Conservation (phyloP, 208 protist genomes). For the Wallacemonas sp. region DNA sequence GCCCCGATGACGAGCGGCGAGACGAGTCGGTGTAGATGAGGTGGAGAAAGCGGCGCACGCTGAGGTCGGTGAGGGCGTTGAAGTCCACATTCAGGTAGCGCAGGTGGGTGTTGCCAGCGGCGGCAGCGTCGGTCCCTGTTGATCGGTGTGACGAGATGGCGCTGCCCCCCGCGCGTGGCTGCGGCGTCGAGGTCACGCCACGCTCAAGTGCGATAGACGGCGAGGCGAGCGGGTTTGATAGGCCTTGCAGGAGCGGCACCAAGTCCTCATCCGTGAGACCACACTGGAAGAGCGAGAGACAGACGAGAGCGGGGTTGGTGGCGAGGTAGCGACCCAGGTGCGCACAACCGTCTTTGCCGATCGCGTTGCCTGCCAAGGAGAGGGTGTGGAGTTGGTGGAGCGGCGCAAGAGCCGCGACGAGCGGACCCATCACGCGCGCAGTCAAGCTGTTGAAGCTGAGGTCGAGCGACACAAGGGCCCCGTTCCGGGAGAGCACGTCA, state of each 20-base stretch:
- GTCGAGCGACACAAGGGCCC: conserved; percentile 38
- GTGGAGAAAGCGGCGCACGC: conserved; percentile 30
- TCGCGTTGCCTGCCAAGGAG: conserved; percentile 56
- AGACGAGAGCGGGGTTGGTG: conserved; percentile 37
- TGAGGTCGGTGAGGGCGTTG: conserved; percentile 39
- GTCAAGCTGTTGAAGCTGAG: conserved; percentile 65
- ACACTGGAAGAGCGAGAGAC: conserved; percentile 67
- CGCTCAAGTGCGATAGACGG: too few relatives aligned
- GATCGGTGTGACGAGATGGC: neutral
- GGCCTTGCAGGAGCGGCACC: conserved; percentile 37
- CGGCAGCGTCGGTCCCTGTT: neutral
- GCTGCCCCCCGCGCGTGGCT: too few relatives aligned
- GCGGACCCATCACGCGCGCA: conserved; percentile 20
- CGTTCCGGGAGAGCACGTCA: conserved; percentile 29
- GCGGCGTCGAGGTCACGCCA: too few relatives aligned
- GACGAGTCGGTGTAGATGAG: conserved; percentile 22
- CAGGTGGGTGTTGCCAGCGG: conserved; percentile 36
- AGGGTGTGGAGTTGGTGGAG: conserved; percentile 38
- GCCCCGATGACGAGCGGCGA: neutral
- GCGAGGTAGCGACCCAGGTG: conserved; percentile 37
- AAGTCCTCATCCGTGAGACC: conserved; percentile 54
- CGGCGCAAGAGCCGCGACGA: conserved; percentile 16
- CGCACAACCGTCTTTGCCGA: conserved; percentile 28
- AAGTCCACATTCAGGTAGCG: conserved; percentile 47
- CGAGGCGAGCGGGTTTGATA: conserved; percentile 12